Conservation (phyloP, 2,329 filamentous ascomycete species). For the Phaeophleospora eucalypticola region DNA sequence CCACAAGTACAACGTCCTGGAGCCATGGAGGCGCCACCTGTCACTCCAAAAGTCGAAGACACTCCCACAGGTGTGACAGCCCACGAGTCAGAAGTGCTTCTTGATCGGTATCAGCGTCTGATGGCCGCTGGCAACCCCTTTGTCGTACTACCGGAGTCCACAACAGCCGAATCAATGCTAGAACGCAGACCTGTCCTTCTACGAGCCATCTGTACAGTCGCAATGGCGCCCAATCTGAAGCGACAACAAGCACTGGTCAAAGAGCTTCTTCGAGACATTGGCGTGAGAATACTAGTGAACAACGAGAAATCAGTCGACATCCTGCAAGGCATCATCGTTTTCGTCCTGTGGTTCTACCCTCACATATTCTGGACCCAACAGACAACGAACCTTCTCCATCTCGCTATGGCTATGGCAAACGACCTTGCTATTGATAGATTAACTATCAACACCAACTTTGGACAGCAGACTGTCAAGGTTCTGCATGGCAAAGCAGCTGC, state of each 20-base stretch:
- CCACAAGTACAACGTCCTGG: neutral
- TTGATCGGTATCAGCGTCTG: constrained; percentile 26
- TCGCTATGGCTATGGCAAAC: constrained; percentile 26
- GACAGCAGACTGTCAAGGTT: constrained; percentile 15
- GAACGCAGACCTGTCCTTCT: constrained; percentile 27
- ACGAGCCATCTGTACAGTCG: constrained; percentile 28
- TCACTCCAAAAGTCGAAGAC: neutral
- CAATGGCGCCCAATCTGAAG: constrained; percentile 27
- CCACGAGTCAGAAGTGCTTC: constrained; percentile 24
- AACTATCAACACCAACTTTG: constrained; percentile 15
- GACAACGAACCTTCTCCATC: constrained; percentile 26
- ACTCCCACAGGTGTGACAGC: neutral
- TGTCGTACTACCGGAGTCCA: constrained; percentile 21
- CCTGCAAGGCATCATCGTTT: constrained; percentile 25
- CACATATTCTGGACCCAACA: constrained; percentile 31
- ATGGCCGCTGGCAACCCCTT: constrained; percentile 28
- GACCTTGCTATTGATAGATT: constrained; percentile 29
- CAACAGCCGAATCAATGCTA: constrained; percentile 22
- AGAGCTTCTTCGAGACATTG: constrained; percentile 28
- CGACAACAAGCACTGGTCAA: constrained; percentile 26
- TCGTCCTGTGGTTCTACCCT: constrained; percentile 26
- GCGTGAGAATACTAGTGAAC: constrained; percentile 28
- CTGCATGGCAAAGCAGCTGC: constrained; percentile 7
- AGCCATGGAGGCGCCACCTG: neutral
- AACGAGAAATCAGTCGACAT: constrained; percentile 30